phyloP scores from a whole-genome alignment of 2,329 filamentous ascomycete species.

The Aspergillus alliaceus region DNA sequence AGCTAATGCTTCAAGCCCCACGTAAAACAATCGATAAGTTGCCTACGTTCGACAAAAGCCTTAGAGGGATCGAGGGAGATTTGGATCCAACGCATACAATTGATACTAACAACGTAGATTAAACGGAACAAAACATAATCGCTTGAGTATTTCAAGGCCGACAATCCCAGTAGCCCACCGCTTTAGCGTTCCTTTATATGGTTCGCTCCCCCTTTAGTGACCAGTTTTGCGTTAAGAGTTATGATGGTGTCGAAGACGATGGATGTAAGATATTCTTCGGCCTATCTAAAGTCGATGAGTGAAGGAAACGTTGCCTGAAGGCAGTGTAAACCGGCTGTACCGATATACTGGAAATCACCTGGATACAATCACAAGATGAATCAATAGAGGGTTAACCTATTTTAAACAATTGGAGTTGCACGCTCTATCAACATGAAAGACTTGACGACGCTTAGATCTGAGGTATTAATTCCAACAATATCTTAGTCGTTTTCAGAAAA shows the following conservation, averaged over 20 bases:
- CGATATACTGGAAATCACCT: not conserved
- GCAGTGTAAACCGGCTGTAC: not conserved
- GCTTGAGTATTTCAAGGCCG: too few relatives aligned
- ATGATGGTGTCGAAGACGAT: not conserved
- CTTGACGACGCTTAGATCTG: not conserved
- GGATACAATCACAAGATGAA: not conserved
- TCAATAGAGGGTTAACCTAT: not conserved
- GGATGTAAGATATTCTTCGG: not conserved
- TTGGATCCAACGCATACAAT: too few relatives aligned
- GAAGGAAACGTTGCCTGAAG: not conserved
- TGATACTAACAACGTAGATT: too few relatives aligned
- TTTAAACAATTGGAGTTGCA: not conserved
- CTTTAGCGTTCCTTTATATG: not conserved
- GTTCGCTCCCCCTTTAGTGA: not conserved
- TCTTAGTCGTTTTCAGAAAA: constrained; percentile 9
- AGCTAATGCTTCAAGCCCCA: too few relatives aligned
- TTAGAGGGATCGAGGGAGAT: too few relatives aligned
- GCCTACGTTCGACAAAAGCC: too few relatives aligned
- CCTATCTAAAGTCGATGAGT: not conserved
- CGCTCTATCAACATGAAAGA: not conserved
- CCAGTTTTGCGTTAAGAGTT: not conserved
- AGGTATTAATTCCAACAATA: constrained; percentile 5
- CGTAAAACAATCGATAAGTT: too few relatives aligned
- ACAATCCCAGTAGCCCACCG: too few relatives aligned
- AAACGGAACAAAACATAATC: too few relatives aligned